Conservation (phyloP, 1,139 yeast species). For the Magnusiomyces fungicola region DNA sequence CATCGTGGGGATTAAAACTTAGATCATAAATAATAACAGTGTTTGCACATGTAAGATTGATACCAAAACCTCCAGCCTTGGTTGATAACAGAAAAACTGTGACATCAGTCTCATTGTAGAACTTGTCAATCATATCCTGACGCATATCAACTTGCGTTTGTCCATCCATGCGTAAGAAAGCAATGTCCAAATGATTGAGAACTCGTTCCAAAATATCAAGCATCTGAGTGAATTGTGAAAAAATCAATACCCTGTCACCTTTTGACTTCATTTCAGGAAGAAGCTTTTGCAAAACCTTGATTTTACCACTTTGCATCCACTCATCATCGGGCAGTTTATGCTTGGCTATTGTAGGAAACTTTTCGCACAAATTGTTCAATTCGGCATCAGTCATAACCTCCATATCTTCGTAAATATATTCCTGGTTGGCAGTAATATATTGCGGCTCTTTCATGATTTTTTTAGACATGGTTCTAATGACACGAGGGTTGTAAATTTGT, state of each 20-base stretch:
- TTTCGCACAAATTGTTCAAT: constrained; percentile 62
- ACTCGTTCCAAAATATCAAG: constrained; percentile 80
- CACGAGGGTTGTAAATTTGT: constrained; percentile 46
- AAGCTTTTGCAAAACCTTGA: constrained; percentile 48
- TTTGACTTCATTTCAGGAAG: constrained; percentile 52
- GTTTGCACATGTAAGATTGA: constrained; percentile 92
- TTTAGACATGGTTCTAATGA: constrained; percentile 58
- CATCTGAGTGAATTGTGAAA: constrained; percentile 88
- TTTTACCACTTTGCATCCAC: constrained; percentile 75
- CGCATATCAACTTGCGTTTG: constrained; percentile 85
- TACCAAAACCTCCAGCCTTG: constrained; percentile 98
- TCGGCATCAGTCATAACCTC: constrained; percentile 93
- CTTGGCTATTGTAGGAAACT: constrained; percentile 59
- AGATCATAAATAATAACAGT: constrained; percentile 87
- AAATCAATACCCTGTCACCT: constrained; percentile 70
- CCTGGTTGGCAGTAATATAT: constrained; percentile 65
- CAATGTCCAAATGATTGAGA: constrained; percentile 54
- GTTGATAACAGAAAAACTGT: constrained; percentile 87
- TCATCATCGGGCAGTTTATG: constrained; percentile 46
- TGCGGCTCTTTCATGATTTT: constrained; percentile 75
- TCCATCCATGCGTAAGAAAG: constrained; percentile 88
- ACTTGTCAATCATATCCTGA: constrained; percentile 84
- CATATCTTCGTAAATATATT: constrained; percentile 86
- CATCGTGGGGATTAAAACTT: constrained; percentile 96
- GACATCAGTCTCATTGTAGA: constrained; percentile 72